phyloP scores from a whole-genome alignment of 805 yeast species.

The Candida jianshihensis region DNA sequence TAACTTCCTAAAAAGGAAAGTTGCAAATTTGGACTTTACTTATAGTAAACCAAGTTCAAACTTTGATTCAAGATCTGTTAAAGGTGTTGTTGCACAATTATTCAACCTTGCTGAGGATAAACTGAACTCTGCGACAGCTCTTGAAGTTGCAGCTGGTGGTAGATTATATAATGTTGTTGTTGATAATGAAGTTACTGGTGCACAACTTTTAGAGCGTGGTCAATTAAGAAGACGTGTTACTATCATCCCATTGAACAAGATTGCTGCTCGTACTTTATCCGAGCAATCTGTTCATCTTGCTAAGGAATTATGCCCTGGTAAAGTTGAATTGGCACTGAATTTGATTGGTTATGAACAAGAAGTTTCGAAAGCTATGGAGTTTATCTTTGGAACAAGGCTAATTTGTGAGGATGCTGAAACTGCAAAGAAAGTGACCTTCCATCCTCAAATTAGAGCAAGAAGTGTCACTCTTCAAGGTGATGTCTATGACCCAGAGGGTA shows the following conservation, averaged over 20 bases:
- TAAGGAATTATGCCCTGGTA: constrained; percentile 68
- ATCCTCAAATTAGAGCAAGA: constrained; percentile 71
- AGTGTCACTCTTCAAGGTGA: constrained; percentile 92
- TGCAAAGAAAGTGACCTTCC: constrained; percentile 83
- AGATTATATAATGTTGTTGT: constrained; percentile 85
- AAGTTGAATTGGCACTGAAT: constrained; percentile 85
- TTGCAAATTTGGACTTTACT: constrained; percentile 69
- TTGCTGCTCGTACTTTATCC: constrained; percentile 52
- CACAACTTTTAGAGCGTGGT: constrained; percentile 74
- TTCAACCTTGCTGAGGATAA: constrained; percentile 56
- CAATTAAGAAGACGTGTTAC: constrained; percentile 77
- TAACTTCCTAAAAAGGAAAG: constrained; percentile 51
- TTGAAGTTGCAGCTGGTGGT: constrained; percentile 93
- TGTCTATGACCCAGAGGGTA: constrained; percentile 92
- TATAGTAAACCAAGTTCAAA: constrained; percentile 58
- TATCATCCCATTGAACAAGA: constrained; percentile 85
- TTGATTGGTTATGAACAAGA: constrained; percentile 68
- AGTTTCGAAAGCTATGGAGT: constrained; percentile 78
- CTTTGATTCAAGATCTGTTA: constrained; percentile 58
- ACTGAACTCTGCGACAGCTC: constrained; percentile 62
- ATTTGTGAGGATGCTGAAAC: constrained; percentile 83
- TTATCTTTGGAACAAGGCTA: constrained; percentile 84
- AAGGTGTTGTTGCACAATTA: constrained; percentile 86
- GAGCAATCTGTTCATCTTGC: constrained; percentile 54
- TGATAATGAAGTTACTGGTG: constrained; percentile 79